Base-by-base conservation (phyloP, 139 green algal species). In the Chlamydomonas incerta region DNA sequence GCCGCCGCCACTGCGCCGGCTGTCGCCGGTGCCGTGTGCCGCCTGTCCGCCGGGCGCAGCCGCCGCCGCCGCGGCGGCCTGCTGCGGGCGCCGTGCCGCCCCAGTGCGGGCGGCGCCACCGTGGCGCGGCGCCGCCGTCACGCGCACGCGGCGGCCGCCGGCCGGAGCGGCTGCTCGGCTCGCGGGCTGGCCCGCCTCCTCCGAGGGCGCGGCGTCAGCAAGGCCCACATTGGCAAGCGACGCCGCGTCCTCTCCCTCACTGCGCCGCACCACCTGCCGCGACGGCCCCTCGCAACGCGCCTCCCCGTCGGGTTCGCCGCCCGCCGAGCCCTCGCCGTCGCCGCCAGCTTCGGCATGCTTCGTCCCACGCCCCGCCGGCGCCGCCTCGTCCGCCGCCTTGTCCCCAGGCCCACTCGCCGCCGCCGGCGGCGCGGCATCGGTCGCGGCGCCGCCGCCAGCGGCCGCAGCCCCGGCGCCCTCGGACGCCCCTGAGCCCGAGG, bases 231-330 rank as follows among this genome's bases (percentile, higher is more conserved):
- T 62, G 21, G 75, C 75, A 29, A 72, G 60, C 1, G 37, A 60
- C 2, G 75, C 75, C 23, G 75, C 75, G 28, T 83, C 75, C 75
- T 83, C 35, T 28, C 15, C 52, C 37, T 50, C 8, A 24, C 60
- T 50, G 26, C 28, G 60, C 6, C 75, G 75, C 5, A 62, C 26
- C 23, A 83, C 75, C 28, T 58, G 75, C 37, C 52, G 52, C 33
- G 60, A 47, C 20, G 75, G 75, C 11, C 34, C 33, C 15, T 72
- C 60, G 18, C 35, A 20, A 5, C 66, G 0, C 10, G 23, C 70
- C 70, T 28, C n/a, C 70, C 17, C 28, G 41, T 24, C 9, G 11
- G n/a, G n/a, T n/a, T 28, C 37, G 11, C 21, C 24, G 2, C 3
- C 41, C 73, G 52, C 52, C 9, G 17, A 23, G 33, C 10, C 31